Base-by-base conservation (phyloP, 257 asterid genomes). In the Cynanchum wilfordii region DNA sequence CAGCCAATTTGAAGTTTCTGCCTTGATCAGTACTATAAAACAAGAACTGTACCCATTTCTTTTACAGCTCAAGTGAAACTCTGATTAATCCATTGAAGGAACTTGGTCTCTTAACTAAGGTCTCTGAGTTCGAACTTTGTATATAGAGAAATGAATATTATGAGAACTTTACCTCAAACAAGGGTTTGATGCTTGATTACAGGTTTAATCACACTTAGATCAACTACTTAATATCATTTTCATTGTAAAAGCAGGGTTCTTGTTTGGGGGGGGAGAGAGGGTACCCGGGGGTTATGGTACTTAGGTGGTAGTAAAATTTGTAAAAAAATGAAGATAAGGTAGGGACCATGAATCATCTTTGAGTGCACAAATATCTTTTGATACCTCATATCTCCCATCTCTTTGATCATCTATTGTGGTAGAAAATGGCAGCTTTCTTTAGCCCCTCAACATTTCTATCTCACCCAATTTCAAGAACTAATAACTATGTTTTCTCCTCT, bases 351-450 rank as follows among this genome's bases (percentile, higher is more conserved):
- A 16, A 62, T 47, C 38, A 44, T 71, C 51, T 7, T 49, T 24
- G 60, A 58, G n/a, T 27, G 52, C 50, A 63, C 75, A 84, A 78
- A 78, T 76, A 69, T 77, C 79, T 33, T 33, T 33, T 68, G 54
- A 66, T 63, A 71, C 17, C 24, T 55, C 12, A 70, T 67, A 19
- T 55, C 29, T 30, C 63, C 7, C 29, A 36, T 45, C 38, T 68
- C 29, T 68, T 50, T 27, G 38, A 38, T 16, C 59, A 47, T 17
- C 33, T 30, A n/a, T 51, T 30, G 9, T 68, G 58, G 44, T 22
- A 42, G 75, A 75, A 72, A 75, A 91, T 91, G 96, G 88, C 95
- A 40, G 78, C 96, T 27, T 82, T 87, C 75, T 81, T 91, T 68
- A 83, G 82, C 19, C 84, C 87, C 20, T 89, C 89, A 42, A 86